Evolutionary conservation across 1,139 yeast genomes (phyloP).

Genomic region (Saccharomyces hybrid): DNA sequence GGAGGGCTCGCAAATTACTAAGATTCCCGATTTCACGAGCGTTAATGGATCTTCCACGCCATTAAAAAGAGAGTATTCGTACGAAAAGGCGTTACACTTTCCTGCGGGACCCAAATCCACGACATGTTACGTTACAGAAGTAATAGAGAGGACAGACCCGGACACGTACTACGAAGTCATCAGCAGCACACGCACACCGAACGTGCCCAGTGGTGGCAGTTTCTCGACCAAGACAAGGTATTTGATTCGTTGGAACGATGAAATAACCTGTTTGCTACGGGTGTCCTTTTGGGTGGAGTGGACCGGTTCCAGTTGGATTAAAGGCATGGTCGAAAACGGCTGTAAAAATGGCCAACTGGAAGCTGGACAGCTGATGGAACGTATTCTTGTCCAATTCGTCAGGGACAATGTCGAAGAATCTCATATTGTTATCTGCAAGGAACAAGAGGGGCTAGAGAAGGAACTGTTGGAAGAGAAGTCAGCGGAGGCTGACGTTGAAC

Average conservation of each 20-base stretch:
- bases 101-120: slow-evolving; percentile 93
- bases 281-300: slow-evolving; percentile 72
- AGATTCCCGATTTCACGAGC: slow-evolving; percentile 39
- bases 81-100: slow-evolving; percentile 69
- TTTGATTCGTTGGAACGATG: slow-evolving; percentile 66
- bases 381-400: slow-evolving; percentile 15
- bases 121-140: slow-evolving; percentile 64
- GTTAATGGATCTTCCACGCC: slow-evolving; percentile 19
- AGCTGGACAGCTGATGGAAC: slow-evolving; percentile 35
- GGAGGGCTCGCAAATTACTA: slow-evolving; percentile 61
- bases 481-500: neutral
- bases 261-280: slow-evolving; percentile 53
- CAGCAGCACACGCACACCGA: slow-evolving; percentile 75
- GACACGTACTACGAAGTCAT: slow-evolving; percentile 50
- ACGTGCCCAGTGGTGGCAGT: slow-evolving; percentile 86
- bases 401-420: slow-evolving; percentile 12
- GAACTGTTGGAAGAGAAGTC: neutral
- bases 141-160: slow-evolving; percentile 52
- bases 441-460: neutral
- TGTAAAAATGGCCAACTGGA: slow-evolving; percentile 80
- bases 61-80: slow-evolving; percentile 29
- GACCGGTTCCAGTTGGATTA: slow-evolving; percentile 91
- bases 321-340: slow-evolving; percentile 85
- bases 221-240: slow-evolving; percentile 69
- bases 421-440: neutral